Conservation (phyloP, 2,329 filamentous ascomycete species). For the Zelopaecilomyces penicillatus region DNA sequence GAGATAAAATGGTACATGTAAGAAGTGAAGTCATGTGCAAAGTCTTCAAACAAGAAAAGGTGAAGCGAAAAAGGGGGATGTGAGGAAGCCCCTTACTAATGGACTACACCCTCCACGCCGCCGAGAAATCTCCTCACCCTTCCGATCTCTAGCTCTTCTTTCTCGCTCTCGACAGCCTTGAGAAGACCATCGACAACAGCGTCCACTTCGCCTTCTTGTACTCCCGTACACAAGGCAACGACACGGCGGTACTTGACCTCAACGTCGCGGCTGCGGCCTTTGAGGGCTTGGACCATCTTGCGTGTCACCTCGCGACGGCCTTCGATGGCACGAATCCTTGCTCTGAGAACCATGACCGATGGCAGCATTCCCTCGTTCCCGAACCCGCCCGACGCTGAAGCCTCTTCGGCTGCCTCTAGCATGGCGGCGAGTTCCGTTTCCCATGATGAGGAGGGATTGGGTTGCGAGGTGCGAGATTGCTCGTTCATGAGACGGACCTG, state of each 20-base stretch:
- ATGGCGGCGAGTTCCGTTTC: slow-evolving; percentile 45
- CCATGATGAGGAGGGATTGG: slow-evolving; percentile 41
- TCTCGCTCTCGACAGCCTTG: slow-evolving; percentile 83
- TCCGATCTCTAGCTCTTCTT: slow-evolving; percentile 64
- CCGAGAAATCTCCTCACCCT: slow-evolving; percentile 72
- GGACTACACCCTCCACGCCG: slow-evolving; percentile 60
- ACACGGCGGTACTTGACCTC: slow-evolving; percentile 84
- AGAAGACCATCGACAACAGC: slow-evolving; percentile 69
- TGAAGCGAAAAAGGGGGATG: neutral
- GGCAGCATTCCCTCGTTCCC: slow-evolving; percentile 42
- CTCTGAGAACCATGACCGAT: slow-evolving; percentile 51
- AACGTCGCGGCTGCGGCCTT: slow-evolving; percentile 71
- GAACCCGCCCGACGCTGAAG: slow-evolving; percentile 24
- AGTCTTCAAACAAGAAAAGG: neutral
- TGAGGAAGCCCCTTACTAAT: slow-evolving; percentile 20
- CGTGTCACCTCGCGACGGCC: slow-evolving; percentile 59
- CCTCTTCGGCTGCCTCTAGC: slow-evolving; percentile 35
- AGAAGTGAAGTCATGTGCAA: neutral
- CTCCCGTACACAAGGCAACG: slow-evolving; percentile 76
- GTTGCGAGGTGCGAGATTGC: slow-evolving; percentile 30
- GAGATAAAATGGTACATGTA: neutral
- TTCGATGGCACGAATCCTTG: slow-evolving; percentile 62
- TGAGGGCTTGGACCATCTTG: slow-evolving; percentile 60
- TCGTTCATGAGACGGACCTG: slow-evolving; percentile 40
- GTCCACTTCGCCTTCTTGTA: slow-evolving; percentile 72